Percentiles rank a stretch among this genome's conserved stretches.
These are phyloP conservation scores for Psilocybe azurescens DNA, from an alignment of 768 basidiomycete genomes.

Conservation along the genomic window DNA sequence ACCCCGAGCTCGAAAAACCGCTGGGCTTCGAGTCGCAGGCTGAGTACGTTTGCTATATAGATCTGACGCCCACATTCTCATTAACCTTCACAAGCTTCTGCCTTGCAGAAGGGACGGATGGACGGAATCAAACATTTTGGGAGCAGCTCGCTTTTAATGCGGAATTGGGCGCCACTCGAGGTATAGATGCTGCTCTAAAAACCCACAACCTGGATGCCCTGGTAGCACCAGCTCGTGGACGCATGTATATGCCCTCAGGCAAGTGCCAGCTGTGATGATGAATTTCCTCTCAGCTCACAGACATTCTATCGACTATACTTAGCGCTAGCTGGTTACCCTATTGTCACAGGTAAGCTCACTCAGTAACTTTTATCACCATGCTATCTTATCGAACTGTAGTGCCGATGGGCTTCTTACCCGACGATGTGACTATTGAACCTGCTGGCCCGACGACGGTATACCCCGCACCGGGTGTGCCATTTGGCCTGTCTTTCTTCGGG, in stretches of 20 bases:
- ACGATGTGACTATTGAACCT: slow-evolving; percentile 41
- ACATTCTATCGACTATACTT: slow-evolving; percentile 1
- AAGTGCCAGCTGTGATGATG: slow-evolving; percentile 3
- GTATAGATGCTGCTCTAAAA: slow-evolving; percentile 59
- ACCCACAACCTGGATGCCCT: slow-evolving; percentile 55
- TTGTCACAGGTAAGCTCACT: slow-evolving; percentile 57
- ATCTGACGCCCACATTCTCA: neutral
- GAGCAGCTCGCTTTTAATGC: slow-evolving; percentile 47
- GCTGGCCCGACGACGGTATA: slow-evolving; percentile 50
- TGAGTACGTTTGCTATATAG: slow-evolving; percentile 28
- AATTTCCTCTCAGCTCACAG: neutral
- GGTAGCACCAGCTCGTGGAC: slow-evolving; percentile 49
- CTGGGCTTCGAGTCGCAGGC: slow-evolving; percentile 43
- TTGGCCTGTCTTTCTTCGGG: slow-evolving; percentile 63
- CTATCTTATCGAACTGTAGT: slow-evolving; percentile 35
- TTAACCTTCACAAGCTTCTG: slow-evolving; percentile 36
- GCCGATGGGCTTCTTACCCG: slow-evolving; percentile 64
- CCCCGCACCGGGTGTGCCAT: slow-evolving; percentile 57
- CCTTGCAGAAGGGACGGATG: slow-evolving; percentile 40
- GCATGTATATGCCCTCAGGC: slow-evolving; percentile 46
- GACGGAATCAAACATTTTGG: slow-evolving; percentile 48
- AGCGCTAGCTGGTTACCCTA: slow-evolving; percentile 71
- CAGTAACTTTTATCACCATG: too few species aligned
- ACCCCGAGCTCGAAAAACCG: slow-evolving; percentile 55
- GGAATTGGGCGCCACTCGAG: slow-evolving; percentile 53